phyloP scores from a whole-genome alignment of 192 early-diverging fungal genomes.

The Podila minutissima region DNA sequence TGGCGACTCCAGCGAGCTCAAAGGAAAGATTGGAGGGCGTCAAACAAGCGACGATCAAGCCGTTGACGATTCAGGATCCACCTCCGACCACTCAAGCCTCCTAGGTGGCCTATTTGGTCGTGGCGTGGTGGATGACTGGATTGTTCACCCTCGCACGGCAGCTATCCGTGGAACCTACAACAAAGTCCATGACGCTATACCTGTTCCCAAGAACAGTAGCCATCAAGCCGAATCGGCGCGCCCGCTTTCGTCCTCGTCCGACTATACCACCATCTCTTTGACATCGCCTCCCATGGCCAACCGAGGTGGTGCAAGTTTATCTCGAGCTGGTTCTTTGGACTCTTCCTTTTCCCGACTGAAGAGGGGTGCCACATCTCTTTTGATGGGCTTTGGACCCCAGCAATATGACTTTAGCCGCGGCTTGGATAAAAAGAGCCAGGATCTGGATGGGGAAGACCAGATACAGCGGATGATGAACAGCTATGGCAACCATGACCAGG shows the following conservation, averaged over 20 bases:
- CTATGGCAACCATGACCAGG: neutral
- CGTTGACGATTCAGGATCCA: neutral
- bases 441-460: neutral
- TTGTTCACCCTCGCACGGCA: conserved; percentile 30
- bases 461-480: conserved; percentile 12
- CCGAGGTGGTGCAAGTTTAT: neutral
- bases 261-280: conserved; percentile 20
- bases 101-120: neutral
- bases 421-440: neutral
- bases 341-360: conserved; percentile 13
- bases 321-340: conserved; percentile 2
- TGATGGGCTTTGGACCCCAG: neutral
- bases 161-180: conserved; percentile 13
- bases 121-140: conserved; percentile 13
- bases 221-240: neutral
- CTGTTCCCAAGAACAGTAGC: conserved; percentile 8
- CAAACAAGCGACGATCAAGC: neutral
- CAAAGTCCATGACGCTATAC: conserved; percentile 10
- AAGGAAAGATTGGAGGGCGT: conserved; percentile 16
- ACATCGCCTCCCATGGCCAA: conserved; percentile 11
- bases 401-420: neutral
- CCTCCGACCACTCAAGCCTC: neutral
- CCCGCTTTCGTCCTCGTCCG: neutral
- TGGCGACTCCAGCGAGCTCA: neutral
- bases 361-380: neutral